A percentile compares a stretch with the other conserved stretches of the same genome.
phyloP scores from a whole-genome alignment of 140 eudicot species.

The Erigeron philadelphicus region DNA sequence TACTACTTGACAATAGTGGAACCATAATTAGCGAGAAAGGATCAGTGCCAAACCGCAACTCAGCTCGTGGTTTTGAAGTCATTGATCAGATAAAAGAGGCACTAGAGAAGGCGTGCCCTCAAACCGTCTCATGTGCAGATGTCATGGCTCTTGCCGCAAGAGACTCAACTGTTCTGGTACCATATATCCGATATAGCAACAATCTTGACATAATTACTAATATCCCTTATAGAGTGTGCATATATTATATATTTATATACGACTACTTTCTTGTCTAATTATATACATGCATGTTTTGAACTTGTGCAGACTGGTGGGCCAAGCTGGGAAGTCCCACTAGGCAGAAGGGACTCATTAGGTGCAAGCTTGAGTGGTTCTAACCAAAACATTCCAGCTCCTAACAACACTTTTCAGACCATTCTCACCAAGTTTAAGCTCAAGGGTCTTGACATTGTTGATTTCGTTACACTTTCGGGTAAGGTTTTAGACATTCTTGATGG shows the following conservation, averaged over 20 bases:
- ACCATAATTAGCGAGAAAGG: conserved; percentile 58
- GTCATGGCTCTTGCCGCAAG: conserved; percentile 62
- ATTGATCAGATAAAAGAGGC: conserved; percentile 66
- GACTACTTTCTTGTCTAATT: neutral
- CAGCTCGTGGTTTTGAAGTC: conserved; percentile 76
- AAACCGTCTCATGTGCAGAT: conserved; percentile 76
- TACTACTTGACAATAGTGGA: conserved; percentile 60
- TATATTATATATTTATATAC: too few relatives aligned
- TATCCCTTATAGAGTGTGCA: neutral
- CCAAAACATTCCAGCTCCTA: conserved; percentile 93
- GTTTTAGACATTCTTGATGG: neutral
- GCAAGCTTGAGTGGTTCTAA: conserved; percentile 94
- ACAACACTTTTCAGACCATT: conserved; percentile 84
- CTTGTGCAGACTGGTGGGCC: conserved; percentile 74
- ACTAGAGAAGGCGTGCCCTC: conserved; percentile 70
- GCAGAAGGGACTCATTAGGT: conserved; percentile 74
- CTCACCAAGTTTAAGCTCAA: conserved; percentile 75
- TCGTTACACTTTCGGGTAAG: conserved; percentile 50
- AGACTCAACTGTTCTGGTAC: conserved; percentile 67
- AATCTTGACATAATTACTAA: neutral
- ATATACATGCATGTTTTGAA: neutral
- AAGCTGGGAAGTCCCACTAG: conserved; percentile 86
- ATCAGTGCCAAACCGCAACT: conserved; percentile 65
- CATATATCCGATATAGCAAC: neutral
- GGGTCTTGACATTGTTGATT: conserved; percentile 65